Percentiles rank a stretch among this genome's conserved stretches.
phyloP scores from a whole-genome alignment of 257 asterid species.

The Salvia rosmarinus region DNA sequence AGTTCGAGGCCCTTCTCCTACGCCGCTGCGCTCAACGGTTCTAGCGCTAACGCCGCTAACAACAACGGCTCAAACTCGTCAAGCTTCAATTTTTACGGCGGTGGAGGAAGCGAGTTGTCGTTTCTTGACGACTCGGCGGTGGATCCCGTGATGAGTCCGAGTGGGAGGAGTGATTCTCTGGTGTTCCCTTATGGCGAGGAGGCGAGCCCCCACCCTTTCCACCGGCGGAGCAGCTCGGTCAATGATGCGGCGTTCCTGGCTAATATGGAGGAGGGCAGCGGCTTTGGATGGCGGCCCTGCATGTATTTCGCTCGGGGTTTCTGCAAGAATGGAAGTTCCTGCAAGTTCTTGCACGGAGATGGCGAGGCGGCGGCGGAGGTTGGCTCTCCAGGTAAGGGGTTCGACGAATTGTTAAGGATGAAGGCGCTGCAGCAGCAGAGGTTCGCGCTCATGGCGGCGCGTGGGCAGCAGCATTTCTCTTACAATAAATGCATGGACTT shows the following conservation, averaged over 20 bases:
- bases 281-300: constrained; percentile 83
- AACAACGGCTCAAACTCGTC: constrained; percentile 28
- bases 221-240: constrained; percentile 75
- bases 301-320: constrained; percentile 83
- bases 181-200: constrained; percentile 65
- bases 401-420: constrained; percentile 74
- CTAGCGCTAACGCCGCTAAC: neutral
- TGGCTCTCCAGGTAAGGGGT: constrained; percentile 66
- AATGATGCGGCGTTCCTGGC: constrained; percentile 71
- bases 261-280: constrained; percentile 54
- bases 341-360: constrained; percentile 72
- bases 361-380: constrained; percentile 47
- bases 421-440: constrained; percentile 90
- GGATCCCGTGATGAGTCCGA: constrained; percentile 72
- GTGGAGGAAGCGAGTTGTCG: constrained; percentile 42
- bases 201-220: constrained; percentile 60
- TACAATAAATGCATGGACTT: constrained; percentile 64
- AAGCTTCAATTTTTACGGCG: constrained; percentile 54
- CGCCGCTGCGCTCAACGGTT: constrained; percentile 71
- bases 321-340: constrained; percentile 76
- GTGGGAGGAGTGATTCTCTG: constrained; percentile 84
- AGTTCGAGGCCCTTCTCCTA: constrained; percentile 74
- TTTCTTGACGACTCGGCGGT: constrained; percentile 67
- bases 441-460: constrained; percentile 66
- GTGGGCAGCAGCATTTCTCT: constrained; percentile 58